A percentile compares a stretch with the other conserved stretches of the same genome.
These are phyloP conservation scores for Gaeumannomyces tritici DNA, from an alignment of 2,329 filamentous ascomycete genomes.

Conservation along the genomic window DNA sequence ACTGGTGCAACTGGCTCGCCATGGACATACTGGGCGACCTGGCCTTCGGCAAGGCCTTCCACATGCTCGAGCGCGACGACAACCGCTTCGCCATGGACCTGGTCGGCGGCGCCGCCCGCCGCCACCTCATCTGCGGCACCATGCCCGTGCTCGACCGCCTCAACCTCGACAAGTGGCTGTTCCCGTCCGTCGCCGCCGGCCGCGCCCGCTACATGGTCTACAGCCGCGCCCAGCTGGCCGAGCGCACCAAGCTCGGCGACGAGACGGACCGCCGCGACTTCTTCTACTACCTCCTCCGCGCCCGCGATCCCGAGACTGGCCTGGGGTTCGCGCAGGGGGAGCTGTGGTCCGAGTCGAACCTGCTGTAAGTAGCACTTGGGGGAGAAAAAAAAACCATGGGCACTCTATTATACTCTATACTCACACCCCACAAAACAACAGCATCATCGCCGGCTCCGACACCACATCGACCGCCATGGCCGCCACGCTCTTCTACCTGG, in stretches of 20 bases:
- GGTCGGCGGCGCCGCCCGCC: slow-evolving; percentile 57
- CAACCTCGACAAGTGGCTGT: slow-evolving; percentile 57
- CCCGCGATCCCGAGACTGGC: slow-evolving; percentile 61
- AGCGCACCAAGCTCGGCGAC: slow-evolving; percentile 54
- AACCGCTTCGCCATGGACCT: slow-evolving; percentile 59
- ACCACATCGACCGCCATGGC: slow-evolving; percentile 62
- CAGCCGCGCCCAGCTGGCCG: slow-evolving; percentile 55
- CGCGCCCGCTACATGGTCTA: slow-evolving; percentile 64
- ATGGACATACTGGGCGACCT: slow-evolving; percentile 54
- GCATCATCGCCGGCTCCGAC: slow-evolving; percentile 62
- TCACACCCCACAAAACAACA: slow-evolving; percentile 11
- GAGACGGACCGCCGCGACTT: slow-evolving; percentile 63
- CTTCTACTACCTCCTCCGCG: slow-evolving; percentile 66
- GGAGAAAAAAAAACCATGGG: too few species aligned
- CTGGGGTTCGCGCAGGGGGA: slow-evolving; percentile 55
- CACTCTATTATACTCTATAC: background rate
- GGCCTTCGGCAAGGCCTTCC: slow-evolving; percentile 52
- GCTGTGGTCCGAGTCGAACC: slow-evolving; percentile 61
- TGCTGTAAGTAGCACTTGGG: slow-evolving; percentile 36
- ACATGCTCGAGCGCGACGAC: slow-evolving; percentile 48
- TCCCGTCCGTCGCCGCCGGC: slow-evolving; percentile 55
- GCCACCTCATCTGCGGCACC: slow-evolving; percentile 62
- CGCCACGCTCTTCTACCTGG: slow-evolving; percentile 53
- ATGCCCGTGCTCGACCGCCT: slow-evolving; percentile 61
- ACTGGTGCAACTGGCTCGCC: slow-evolving; percentile 52